Evolutionary conservation across 1,139 yeast species (phyloP).

Genomic region (Protomyces pachydermus): DNA sequence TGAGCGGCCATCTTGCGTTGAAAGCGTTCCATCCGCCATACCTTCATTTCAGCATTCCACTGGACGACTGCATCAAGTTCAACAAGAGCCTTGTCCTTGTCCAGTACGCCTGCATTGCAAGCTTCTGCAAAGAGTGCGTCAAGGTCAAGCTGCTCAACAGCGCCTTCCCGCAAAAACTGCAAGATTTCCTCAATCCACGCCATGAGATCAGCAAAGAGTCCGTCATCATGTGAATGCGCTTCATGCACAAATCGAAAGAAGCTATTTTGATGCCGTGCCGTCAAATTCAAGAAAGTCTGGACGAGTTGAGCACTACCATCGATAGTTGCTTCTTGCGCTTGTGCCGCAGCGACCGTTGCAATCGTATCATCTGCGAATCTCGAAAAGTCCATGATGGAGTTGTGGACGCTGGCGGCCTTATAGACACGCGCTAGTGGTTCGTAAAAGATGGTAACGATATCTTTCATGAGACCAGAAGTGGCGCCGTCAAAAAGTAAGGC

Average conservation of each 20-base stretch:
- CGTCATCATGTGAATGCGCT: slow-evolving; percentile 67
- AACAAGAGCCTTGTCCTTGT: slow-evolving; percentile 42
- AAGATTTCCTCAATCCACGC: slow-evolving; percentile 65
- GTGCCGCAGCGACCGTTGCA: slow-evolving; percentile 48
- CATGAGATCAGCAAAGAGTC: slow-evolving; percentile 65
- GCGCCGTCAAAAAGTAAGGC: slow-evolving; percentile 83
- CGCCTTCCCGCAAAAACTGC: slow-evolving; percentile 56
- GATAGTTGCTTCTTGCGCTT: slow-evolving; percentile 45
- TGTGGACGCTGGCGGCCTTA: slow-evolving; percentile 67
- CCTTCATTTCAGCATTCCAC: slow-evolving; percentile 46
- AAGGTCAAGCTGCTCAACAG: slow-evolving; percentile 39
- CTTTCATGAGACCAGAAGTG: slow-evolving; percentile 63
- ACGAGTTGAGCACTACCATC: slow-evolving; percentile 53
- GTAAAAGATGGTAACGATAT: slow-evolving; percentile 69
- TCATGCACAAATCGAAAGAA: slow-evolving; percentile 72
- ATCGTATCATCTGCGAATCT: slow-evolving; percentile 69
- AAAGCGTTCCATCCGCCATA: slow-evolving; percentile 38
- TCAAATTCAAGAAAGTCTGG: slow-evolving; percentile 56
- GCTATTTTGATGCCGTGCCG: slow-evolving; percentile 65
- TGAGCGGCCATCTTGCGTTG: slow-evolving; percentile 37
- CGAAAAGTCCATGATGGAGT: slow-evolving; percentile 69
- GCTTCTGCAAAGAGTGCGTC: slow-evolving; percentile 35
- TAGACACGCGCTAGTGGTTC: slow-evolving; percentile 77
- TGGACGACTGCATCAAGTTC: slow-evolving; percentile 48
- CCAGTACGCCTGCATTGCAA: slow-evolving; percentile 36